Evolutionary conservation across 192 early-diverging fungal genomes (phyloP).

Genomic region (Irineochytrium annulatum): DNA sequence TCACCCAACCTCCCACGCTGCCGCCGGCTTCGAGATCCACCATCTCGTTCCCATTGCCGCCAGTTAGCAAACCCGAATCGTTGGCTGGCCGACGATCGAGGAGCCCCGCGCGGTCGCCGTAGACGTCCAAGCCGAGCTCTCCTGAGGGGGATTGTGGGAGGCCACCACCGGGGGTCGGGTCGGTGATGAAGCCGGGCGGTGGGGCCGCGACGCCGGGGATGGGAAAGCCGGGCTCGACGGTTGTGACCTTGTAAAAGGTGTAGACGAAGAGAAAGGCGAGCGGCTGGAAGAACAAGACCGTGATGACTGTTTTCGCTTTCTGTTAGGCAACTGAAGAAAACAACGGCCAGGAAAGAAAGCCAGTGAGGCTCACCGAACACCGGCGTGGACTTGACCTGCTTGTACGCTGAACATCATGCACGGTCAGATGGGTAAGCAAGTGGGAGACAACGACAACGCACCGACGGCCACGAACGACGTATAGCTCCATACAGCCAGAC

Average conservation of each 20-base stretch:
- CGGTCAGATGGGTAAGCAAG: no score
- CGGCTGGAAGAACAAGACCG: background rate
- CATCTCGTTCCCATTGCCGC: background rate
- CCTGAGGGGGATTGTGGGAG: background rate
- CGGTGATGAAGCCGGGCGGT: background rate
- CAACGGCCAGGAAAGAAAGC: no score
- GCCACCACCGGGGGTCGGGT: background rate
- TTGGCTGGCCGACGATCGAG: background rate
- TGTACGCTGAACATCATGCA: no score
- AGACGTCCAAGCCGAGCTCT: background rate
- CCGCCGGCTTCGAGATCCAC: background rate
- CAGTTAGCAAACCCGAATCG: no score
- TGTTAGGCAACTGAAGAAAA: no score
- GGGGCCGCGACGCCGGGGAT: background rate
- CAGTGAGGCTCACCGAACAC: no score
- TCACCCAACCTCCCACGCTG: background rate
- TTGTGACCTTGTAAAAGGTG: background rate
- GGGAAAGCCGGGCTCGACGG: background rate
- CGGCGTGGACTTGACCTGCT: no score
- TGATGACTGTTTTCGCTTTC: no score
- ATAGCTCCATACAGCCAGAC: no score
- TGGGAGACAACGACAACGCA: no score
- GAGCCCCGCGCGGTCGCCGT: background rate
- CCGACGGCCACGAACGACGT: no score
- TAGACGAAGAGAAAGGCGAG: background rate